Evolutionary conservation across 257 asterid genomes (phyloP), one percentile per base, ranked within the genome.

Genomic region (Nicotiana obtusifolia): DNA sequence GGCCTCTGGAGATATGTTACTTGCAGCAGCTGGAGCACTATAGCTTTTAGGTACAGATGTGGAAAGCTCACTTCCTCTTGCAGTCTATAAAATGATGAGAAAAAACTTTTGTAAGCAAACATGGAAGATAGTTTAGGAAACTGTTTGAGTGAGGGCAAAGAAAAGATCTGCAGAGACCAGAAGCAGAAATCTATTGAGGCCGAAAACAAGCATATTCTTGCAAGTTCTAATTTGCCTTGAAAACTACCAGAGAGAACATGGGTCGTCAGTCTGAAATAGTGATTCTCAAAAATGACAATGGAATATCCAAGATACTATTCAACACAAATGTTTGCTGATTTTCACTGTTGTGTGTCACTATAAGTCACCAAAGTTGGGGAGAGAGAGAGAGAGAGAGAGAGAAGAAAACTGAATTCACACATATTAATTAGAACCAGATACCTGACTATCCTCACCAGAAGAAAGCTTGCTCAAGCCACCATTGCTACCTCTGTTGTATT

Each of bases 1-100:
- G 11, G 93, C 83, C 69, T 94, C 98, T 0, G 91, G 89, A 5
- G 98, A 91, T 82, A 89, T 11, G 64, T 83, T 86, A 83, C 82
- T 89, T 26, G 89, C 95, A 41, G 83, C 89, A 59, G 64, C 77
- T 64, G 89, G 81, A 52, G 88, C 78, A 31, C 81, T 37, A 84
- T 81, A 35, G 53, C 89, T 91, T 76, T 88, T 91, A 37, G 89
- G 44, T 71, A 75, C 86, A 81, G 56, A 73, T 49, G 90, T 35
- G 11, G 90, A 76, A 87, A 77, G 88, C 83, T 86, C 95, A 54
- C 90, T 78, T 82, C 82, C 84, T 84, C 83, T 87, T 68, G 86
- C 81, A 80, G 85, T 82, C 99, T 95, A 65, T 60, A 81, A 71
- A 85, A 84, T n/a, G 44, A 49, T 26, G 61, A 20, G 37, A 13